Evolutionary conservation across 495 filamentous ascomycete species (phyloP), one percentile per base, ranked within the genome.

Genomic region (Penicillium crystallinum): DNA sequence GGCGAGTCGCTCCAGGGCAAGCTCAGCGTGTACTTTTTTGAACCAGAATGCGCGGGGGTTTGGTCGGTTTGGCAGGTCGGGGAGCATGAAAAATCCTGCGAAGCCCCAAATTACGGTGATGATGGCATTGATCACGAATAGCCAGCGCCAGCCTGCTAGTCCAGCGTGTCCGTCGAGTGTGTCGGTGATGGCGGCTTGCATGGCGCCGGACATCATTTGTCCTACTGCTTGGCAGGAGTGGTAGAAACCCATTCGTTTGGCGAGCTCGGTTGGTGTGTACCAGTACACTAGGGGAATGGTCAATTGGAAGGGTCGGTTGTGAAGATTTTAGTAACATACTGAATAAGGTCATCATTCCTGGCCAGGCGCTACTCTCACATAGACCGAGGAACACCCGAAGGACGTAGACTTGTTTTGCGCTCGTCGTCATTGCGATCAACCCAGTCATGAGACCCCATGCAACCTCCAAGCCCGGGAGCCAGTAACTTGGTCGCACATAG

Each of bases 61-160:
- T 1, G 65, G 65, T 8, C 59, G 54, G 41, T 66, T 66, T 0
- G 65, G 65, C 0, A 64, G 44, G 38, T 68, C 74, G 0, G 84
- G 84, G 66, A 90, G 81, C 62, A 85, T 77, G 27, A 81, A 59
- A 52, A 76, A 87, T 0, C 83, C 74, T 0, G 77, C 45, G 8
- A 88, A 58, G 5, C 86, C 85, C 52, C 88, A 74, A 1, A 78
- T 51, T 0, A 78, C 75, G 0, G 83, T 88, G 19, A 73, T 61
- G 31, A 65, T 49, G 11, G 68, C 64, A 36, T 74, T 71, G 25
- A 83, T 71, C n/a, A 77, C 63, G 53, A 85, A 86, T 8, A 88
- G 71, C 78, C 81, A 88, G 35, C 83, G 74, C 87, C 87, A 90
- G 0, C 86, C 87, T 0, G 78, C 70, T 12, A 79, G 65, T 1